These are phyloP conservation scores for Sporothrix phasma DNA, from an alignment of 2,329 filamentous ascomycete genomes.

Conservation along the genomic window DNA sequence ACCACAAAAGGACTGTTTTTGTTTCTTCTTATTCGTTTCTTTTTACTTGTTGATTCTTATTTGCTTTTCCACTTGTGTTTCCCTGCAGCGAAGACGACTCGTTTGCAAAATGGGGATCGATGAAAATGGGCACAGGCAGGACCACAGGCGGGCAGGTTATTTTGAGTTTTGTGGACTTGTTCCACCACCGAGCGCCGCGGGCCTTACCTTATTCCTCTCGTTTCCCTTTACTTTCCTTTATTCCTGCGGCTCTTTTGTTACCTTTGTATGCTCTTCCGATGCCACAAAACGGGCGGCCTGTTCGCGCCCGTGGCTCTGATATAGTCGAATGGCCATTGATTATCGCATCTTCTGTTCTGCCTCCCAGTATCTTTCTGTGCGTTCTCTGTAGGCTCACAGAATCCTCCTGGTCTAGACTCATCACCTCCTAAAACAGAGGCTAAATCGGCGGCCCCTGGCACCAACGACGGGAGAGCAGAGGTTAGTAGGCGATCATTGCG, in stretches of 20 bases:
- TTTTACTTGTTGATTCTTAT: neutral
- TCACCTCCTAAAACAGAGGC: neutral
- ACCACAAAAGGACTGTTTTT: neutral
- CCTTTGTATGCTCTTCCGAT: neutral
- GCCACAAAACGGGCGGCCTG: neutral
- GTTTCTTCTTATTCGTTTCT: neutral
- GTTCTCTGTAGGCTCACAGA: neutral
- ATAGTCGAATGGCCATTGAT: neutral
- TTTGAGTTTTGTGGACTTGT: constrained; percentile 3
- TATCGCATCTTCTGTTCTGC: neutral
- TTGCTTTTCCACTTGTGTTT: no score
- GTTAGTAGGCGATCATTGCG: neutral
- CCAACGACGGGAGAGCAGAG: neutral
- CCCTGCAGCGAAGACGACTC: neutral
- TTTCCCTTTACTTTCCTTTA: neutral
- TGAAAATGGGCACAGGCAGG: neutral
- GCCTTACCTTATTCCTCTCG: neutral
- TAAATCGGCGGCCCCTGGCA: neutral
- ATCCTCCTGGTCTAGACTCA: neutral
- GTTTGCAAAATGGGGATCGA: neutral
- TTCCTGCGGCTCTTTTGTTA: neutral
- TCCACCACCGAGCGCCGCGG: neutral
- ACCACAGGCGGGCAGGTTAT: neutral
- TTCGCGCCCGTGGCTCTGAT: neutral
- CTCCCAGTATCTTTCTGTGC: neutral